Evolutionary conservation across 495 filamentous ascomycete species (phyloP), one percentile per base, ranked within the genome.

Genomic region (Hyaloscypha hepaticicola): DNA sequence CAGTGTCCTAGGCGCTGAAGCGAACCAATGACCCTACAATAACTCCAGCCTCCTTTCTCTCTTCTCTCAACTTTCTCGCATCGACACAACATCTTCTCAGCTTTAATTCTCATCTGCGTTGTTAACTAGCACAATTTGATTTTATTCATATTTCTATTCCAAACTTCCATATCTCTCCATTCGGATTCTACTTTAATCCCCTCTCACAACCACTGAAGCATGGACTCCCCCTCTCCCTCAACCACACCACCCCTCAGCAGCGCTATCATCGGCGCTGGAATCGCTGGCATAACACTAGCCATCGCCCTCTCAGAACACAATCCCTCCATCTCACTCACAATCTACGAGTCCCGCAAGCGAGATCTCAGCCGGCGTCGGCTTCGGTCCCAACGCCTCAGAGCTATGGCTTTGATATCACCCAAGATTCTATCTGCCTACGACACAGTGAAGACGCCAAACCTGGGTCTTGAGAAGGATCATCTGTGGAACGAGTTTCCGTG

Each of bases 321-420:
- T 45, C 34, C 34, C 12, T 38, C 63, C n/a, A 34, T 69, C 14
- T 62, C 29, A 16, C 58, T 63, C 48, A 69, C 58, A 9, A 66
- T 69, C 45, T 69, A 66, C 25, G 67, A 69, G 31, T 45, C 67
- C 25, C 55, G 55, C 5, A 8, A 60, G 45, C 0, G 67, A 66
- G 31, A 80, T 90, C 4, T 87, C 87, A 29, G 87, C 86, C 1
- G 87, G 87, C 19, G 76, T 90, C 1, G 80, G 76, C 16, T 82
- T 89, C 38, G 81, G 82, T 0, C 79, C 85, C 26, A 88, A 88
- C 68, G 77, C 85, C 76, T 79, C 9, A 73, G 77, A 2, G 85
- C 86, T 0, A 84, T 89, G 79, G 69, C 70, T 4, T 51, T 82
- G 9, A 79, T 86, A 55, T 75, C 82, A 25, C 76, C 77, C 6